These are phyloP conservation scores for Coniochaeta hoffmannii DNA, from an alignment of 2,329 filamentous ascomycete genomes.

Conservation along the genomic window DNA sequence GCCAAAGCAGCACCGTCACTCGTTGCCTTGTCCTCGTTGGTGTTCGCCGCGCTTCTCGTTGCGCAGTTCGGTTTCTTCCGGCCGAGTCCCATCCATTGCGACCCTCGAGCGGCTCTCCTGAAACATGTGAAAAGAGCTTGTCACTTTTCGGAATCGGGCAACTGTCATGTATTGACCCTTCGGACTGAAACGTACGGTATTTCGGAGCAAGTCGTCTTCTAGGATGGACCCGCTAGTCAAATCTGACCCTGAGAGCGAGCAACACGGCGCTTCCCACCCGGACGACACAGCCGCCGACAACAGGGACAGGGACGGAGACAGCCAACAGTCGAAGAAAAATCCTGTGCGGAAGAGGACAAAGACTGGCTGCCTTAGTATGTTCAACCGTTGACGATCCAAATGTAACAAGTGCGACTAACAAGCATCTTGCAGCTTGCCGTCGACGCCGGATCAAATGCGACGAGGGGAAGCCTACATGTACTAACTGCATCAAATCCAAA, in stretches of 20 bases:
- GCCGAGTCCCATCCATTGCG: background rate
- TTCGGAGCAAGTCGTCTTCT: background rate
- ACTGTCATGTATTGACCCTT: background rate
- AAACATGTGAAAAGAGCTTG: background rate
- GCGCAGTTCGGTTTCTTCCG: background rate
- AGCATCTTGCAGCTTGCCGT: slow-evolving; percentile 61
- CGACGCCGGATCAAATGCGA: slow-evolving; percentile 96
- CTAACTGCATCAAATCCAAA: slow-evolving; percentile 82
- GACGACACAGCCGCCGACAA: slow-evolving; percentile 23
- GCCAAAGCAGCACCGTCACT: background rate
- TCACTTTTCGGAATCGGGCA: background rate
- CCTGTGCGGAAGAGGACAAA: slow-evolving; percentile 68
- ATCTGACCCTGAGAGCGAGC: slow-evolving; percentile 5
- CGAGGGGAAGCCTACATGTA: slow-evolving; percentile 75
- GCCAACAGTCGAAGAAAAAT: slow-evolving; percentile 37
- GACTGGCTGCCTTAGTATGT: slow-evolving; percentile 77
- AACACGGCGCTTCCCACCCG: slow-evolving; percentile 19
- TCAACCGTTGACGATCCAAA: background rate
- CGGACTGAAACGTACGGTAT: background rate
- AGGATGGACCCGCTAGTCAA: slow-evolving; percentile 1
- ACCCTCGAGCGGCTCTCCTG: background rate
- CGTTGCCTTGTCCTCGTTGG: background rate
- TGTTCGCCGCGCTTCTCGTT: background rate
- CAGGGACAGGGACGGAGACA: slow-evolving; percentile 33
- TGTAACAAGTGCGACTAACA: background rate